Evolutionary conservation across 768 basidiomycete genomes (phyloP), one percentile per base, ranked within the genome.

Genomic region (Favolaschia claudopus): DNA sequence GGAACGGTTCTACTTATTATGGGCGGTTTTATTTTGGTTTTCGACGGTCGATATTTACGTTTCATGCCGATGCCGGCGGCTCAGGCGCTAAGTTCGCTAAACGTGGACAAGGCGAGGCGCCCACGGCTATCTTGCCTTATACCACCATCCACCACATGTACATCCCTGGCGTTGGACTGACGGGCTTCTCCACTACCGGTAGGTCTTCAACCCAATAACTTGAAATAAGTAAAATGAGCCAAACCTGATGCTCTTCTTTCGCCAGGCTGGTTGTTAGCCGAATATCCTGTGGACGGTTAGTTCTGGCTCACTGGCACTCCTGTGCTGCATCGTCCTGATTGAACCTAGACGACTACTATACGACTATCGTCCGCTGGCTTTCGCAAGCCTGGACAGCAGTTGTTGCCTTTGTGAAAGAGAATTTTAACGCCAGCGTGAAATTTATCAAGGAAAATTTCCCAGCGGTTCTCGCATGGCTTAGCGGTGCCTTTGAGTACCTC

Each of bases 101-200:
- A 55, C 44, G 54, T 55, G 54, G 36, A 22, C 44, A 55, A 55
- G 7, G 34, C 28, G 54, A 55, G 54, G 54, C 36, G 14, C 4
- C 19, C 24, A 44, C 25, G 32, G 7, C 39, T 20, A 3, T n/a
- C 7, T 9, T 25, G 13, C 8, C 31, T 28, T 22, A 7, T 28
- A 20, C 48, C 14, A 43, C 40, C 2, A 58, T 50, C n/a, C n/a
- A n/a, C n/a, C n/a, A n/a, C n/a, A n/a, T n/a, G 47, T 58, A 58
- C 27, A 24, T 58, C 27, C 56, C 47, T 31, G 13, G 7, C 19
- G n/a, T n/a, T n/a, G n/a, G n/a, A 24, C 20, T 28, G 14, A 48
- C 38, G 33, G 6, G 39, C 13, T 19, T 43, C 40, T 47, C 2
- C 24, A 8, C 15, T 32, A 49, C 25, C 27, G 17, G 56, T 58